Percentiles rank a stretch among this genome's conserved stretches.
Conservation (phyloP, 2,329 filamentous ascomycete species). For the Fusarium anguioides region DNA sequence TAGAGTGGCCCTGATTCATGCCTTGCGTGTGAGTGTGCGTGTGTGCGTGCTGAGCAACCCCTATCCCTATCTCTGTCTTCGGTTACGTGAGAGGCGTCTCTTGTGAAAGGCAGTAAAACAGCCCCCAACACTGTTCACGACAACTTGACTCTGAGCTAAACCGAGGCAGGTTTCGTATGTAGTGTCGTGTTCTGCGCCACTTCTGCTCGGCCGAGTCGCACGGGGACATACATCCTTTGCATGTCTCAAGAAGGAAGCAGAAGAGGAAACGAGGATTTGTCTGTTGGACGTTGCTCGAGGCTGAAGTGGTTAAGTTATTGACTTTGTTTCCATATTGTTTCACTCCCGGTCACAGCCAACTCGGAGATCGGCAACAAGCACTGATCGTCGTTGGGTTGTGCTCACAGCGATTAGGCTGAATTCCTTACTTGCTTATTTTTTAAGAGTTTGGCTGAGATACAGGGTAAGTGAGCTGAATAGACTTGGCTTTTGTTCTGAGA, state of each 20-base stretch:
- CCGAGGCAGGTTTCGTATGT: neutral
- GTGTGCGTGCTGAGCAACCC: neutral
- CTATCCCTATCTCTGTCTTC: conserved; percentile 11
- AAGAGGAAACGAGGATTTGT: neutral
- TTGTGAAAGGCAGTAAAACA: conserved; percentile 23
- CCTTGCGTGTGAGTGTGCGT: no score
- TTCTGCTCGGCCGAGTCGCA: conserved; percentile 18
- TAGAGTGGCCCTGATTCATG: conserved; percentile 10
- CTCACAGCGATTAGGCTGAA: conserved; percentile 15
- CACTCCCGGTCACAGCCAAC: conserved; percentile 4
- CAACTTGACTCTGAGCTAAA: conserved; percentile 6
- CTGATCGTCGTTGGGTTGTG: conserved; percentile 6
- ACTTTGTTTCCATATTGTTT: neutral
- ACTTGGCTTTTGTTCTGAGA: no score
- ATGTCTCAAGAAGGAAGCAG: neutral
- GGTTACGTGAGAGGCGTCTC: conserved; percentile 5
- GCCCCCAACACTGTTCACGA: conserved; percentile 1
- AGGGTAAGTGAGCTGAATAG: conserved; percentile 12
- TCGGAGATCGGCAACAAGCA: conserved; percentile 31
- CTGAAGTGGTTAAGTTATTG: neutral
- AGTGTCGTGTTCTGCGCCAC: neutral
- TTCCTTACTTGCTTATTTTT: neutral
- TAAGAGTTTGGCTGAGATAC: neutral
- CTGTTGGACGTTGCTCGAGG: neutral
- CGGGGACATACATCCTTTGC: neutral